phyloP scores from a whole-genome alignment of 345 rosid genomes.

The Brassica incana region DNA sequence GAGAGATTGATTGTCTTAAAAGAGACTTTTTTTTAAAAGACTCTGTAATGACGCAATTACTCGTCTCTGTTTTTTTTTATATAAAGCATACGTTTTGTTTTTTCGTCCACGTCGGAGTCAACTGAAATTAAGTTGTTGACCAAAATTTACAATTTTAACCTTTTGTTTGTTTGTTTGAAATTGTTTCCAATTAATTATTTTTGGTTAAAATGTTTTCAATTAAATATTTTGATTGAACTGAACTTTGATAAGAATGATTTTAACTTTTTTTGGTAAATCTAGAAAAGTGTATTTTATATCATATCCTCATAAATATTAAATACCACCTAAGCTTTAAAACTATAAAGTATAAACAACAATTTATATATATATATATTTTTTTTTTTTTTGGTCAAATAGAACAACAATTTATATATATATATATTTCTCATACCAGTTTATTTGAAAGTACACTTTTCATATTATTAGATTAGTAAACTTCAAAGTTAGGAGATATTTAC shows the following conservation, averaged over 20 bases:
- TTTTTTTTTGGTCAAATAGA: no score
- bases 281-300: not conserved
- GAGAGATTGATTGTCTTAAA: conserved; percentile 28
- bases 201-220: not conserved
- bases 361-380: no score
- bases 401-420: not conserved
- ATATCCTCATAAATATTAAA: not conserved
- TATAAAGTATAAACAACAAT: not conserved
- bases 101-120: conserved; percentile 6
- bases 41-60: not conserved
- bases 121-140: not conserved
- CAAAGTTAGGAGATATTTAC: not conserved
- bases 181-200: not conserved
- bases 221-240: not conserved
- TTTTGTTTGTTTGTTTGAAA: not conserved
- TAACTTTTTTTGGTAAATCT: not conserved
- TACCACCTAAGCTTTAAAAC: not conserved
- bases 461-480: not conserved
- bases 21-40: not conserved
- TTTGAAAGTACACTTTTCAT: not conserved
- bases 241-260: not conserved
- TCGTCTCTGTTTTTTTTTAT: not conserved
- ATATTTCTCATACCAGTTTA: not conserved
- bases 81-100: not conserved
- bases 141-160: not conserved